Evolutionary conservation across 257 asterid genomes (phyloP).

Genomic region (Capsicum baccatum): DNA sequence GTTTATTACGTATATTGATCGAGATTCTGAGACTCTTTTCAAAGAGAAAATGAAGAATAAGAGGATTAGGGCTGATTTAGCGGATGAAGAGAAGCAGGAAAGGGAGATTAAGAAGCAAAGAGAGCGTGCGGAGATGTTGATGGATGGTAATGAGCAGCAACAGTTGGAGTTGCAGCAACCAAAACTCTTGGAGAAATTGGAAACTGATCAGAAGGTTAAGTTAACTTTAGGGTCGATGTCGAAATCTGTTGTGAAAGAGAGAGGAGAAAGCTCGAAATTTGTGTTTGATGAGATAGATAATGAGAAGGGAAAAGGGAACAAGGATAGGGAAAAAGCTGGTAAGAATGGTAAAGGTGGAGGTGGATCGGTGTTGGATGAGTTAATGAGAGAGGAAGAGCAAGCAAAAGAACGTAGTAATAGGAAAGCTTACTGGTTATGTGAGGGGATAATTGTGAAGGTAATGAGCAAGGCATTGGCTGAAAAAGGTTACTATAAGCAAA

Average conservation of each 20-base stretch:
- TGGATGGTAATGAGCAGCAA: constrained; percentile 34
- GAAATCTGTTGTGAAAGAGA: constrained; percentile 47
- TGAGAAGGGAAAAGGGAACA: constrained; percentile 49
- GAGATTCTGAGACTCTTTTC: constrained; percentile 82
- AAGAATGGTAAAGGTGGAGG: constrained; percentile 33
- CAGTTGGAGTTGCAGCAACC: constrained; percentile 46
- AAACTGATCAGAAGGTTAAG: constrained; percentile 64
- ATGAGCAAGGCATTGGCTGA: constrained; percentile 82
- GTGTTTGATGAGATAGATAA: constrained; percentile 63
- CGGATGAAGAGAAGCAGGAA: constrained; percentile 91
- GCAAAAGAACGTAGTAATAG: constrained; percentile 79
- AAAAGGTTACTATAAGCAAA: constrained; percentile 87
- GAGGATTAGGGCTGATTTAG: constrained; percentile 73
- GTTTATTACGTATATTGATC: constrained; percentile 88
- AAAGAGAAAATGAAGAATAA: constrained; percentile 91
- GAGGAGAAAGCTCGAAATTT: constrained; percentile 49
- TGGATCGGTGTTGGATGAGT: constrained; percentile 67
- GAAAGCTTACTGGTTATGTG: constrained; percentile 89
- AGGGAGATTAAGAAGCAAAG: constrained; percentile 81
- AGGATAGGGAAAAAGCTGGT: constrained; percentile 37
- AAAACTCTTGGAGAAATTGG: constrained; percentile 59
- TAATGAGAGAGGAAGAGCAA: constrained; percentile 88
- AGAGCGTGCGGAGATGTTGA: constrained; percentile 79
- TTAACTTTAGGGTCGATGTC: constrained; percentile 57
- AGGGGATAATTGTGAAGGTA: constrained; percentile 85